phyloP scores from a whole-genome alignment of 2,329 filamentous ascomycete species.

The Colletotrichum higginsianum region DNA sequence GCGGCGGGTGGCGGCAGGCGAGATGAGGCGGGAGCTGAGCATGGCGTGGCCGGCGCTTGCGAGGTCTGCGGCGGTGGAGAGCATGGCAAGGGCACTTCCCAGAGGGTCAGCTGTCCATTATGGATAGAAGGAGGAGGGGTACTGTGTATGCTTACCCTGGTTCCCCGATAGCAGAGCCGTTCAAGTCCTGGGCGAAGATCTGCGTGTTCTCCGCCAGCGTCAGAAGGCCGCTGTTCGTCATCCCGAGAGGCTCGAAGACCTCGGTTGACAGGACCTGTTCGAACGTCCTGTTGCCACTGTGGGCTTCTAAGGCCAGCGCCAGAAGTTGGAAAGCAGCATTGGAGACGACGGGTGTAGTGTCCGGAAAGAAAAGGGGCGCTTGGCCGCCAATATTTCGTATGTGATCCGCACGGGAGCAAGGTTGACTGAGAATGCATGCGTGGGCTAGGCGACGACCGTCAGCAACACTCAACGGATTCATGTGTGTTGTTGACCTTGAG shows the following conservation, averaged over 20 bases:
- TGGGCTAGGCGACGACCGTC: constrained; percentile 3
- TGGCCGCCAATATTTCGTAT: constrained; percentile 31
- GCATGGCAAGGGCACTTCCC: constrained; percentile 42
- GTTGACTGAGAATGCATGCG: constrained; percentile 38
- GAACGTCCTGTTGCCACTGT: background rate
- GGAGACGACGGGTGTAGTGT: constrained; percentile 47
- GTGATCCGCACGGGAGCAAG: constrained; percentile 42
- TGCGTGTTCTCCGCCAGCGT: background rate
- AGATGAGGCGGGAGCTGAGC: constrained; percentile 45
- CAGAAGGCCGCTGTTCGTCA: constrained; percentile 41
- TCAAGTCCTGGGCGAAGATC: constrained; percentile 40
- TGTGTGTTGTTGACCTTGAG: background rate
- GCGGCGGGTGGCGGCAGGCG: constrained; percentile 47
- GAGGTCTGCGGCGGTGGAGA: constrained; percentile 44
- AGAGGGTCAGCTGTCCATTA: background rate
- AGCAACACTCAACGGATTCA: background rate
- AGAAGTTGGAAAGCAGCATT: constrained; percentile 48
- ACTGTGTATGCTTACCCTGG: constrained; percentile 40
- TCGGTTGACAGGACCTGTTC: constrained; percentile 20
- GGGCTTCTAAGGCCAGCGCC: constrained; percentile 43
- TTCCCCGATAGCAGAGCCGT: constrained; percentile 40
- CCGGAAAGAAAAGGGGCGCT: constrained; percentile 44
- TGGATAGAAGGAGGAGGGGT: background rate
- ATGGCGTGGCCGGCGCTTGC: constrained; percentile 45
- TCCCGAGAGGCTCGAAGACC: constrained; percentile 43